Evolutionary conservation across 768 basidiomycete species (phyloP), one percentile per base, ranked within the genome.

Genomic region (Phlegmacium glaucopus): DNA sequence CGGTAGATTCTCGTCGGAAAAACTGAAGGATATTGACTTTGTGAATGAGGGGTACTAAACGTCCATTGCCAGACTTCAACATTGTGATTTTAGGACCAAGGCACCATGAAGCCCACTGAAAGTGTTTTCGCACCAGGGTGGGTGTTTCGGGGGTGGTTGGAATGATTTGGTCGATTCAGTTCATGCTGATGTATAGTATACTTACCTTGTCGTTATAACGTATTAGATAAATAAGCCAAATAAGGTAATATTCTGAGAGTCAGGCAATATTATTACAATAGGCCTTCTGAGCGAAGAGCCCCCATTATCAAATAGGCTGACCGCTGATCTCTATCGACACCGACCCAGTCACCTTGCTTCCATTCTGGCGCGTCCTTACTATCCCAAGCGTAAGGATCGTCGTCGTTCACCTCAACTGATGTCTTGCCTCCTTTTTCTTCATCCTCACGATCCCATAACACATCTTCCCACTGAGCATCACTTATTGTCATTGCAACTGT

Each of bases 241-340:
- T 15, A 15, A 12, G 12, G 6, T 40, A 17, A 6, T 40, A 17
- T 17, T 40, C 12, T 17, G 35, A 7, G 6, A 37, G 35, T 10
- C n/a, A n/a, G 35, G 4, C 10, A 11, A 37, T 8, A 17, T 6
- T 18, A 37, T 42, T 56, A 71, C 35, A 90, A 59, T 16, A 90
- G 74, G 4, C 83, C 84, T 63, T 91, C 89, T 12, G 81, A 80
- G 54, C 78, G 78, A 53, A 91, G 62, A 15, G 84, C 86, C 39
- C 87, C 87, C 57, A 89, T 80, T 46, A 90, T 89, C 58, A 88
- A 64, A 67, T 80, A 90, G 16, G 89, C 87, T 9, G 87, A 88
- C 49, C 88, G 70, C 45, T 84, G 77, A 60, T 92, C 89, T 60
- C 88, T 78, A 57, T 90, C 85, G 30, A 87, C 74, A 1, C 89